These are phyloP conservation scores for Adiantum capillusveneris DNA, from an alignment of 75 land plant genomes.

Conservation along the genomic window DNA sequence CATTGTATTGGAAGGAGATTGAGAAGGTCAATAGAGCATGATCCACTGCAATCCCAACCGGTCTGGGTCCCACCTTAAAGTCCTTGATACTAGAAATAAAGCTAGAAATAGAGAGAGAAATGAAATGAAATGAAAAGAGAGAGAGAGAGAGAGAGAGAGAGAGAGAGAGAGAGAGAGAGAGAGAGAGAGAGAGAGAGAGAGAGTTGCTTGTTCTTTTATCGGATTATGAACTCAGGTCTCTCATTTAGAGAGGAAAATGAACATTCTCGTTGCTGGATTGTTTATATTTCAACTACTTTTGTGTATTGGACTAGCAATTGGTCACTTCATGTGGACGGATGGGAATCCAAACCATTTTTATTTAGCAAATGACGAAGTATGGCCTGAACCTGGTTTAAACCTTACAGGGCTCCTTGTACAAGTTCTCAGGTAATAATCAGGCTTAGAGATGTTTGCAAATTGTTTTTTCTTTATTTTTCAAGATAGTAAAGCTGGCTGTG, in stretches of 20 bases:
- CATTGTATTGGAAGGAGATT: no score
- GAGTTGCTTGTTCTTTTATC: no score
- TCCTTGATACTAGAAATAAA: no score
- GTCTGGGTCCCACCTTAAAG: no score
- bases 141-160: no score
- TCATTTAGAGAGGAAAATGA: conserved; percentile 12
- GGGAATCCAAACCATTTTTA: conserved; percentile 9
- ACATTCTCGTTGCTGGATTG: conserved; percentile 18
- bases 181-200: no score
- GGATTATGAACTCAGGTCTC: conserved; percentile 20
- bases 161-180: no score
- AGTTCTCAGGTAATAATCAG: conserved; percentile 16
- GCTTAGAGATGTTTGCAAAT: neutral
- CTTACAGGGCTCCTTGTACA: conserved; percentile 18
- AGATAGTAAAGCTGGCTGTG: neutral
- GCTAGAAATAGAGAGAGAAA: no score
- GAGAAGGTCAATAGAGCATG: no score
- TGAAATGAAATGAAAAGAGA: no score
- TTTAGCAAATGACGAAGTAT: conserved; percentile 6
- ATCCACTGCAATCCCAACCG: no score
- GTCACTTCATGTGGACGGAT: conserved; percentile 13
- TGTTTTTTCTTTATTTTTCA: neutral
- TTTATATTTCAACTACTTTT: conserved; percentile 16
- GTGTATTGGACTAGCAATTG: conserved; percentile 22
- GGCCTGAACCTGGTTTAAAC: conserved; percentile 20